Percentiles rank a stretch among this genome's conserved stretches.
Conservation (phyloP, 345 rosid genomes). For the Pistacia vera region DNA sequence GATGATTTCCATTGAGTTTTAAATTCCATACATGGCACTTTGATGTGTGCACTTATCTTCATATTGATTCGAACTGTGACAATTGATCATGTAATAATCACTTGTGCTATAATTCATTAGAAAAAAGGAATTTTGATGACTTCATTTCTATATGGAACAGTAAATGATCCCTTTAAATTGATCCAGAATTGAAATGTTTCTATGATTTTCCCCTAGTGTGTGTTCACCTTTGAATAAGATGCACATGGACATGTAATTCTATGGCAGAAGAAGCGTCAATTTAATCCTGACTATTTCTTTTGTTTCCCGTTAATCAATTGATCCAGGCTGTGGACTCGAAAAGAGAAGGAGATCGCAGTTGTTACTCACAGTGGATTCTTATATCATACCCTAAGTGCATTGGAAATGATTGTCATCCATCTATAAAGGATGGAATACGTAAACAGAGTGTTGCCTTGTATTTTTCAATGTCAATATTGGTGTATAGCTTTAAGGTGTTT, state of each 20-base stretch:
- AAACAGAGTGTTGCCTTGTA: conserved; percentile 41
- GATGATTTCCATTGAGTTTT: not conserved
- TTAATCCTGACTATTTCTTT: not conserved
- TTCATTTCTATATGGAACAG: no score
- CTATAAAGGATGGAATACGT: conserved; percentile 56
- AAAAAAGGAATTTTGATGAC: not conserved
- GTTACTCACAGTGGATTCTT: conserved; percentile 78
- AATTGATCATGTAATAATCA: not conserved
- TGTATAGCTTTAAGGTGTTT: not conserved
- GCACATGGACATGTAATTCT: not conserved
- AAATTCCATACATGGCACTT: not conserved
- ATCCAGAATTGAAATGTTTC: not conserved
- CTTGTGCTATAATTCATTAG: not conserved
- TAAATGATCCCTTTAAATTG: not conserved
- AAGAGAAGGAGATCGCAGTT: conserved; percentile 77
- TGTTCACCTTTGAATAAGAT: not conserved
- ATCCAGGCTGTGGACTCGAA: conserved; percentile 70
- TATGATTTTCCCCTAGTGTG: not conserved
- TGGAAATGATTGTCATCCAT: conserved; percentile 54
- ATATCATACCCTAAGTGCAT: conserved; percentile 49
- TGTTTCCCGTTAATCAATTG: conserved; percentile 9
- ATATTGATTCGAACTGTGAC: not conserved
- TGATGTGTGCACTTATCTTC: not conserved
- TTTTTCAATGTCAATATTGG: not conserved
- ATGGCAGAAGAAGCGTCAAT: not conserved